These are phyloP conservation scores for Helianthus tuberosus DNA, from an alignment of 129 eudicot species.

Conservation along the genomic window DNA sequence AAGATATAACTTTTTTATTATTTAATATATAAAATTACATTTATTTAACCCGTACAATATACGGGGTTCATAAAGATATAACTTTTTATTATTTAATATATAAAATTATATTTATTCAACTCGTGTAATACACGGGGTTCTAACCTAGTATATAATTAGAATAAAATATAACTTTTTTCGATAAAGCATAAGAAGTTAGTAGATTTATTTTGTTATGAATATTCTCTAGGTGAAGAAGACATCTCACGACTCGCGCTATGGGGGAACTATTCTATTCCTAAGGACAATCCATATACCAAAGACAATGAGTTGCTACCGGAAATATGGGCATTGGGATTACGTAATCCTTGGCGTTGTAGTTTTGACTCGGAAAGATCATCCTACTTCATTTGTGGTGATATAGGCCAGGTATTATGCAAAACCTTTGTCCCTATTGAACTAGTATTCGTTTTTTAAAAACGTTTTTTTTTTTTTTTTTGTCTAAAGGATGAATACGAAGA, in stretches of 20 bases:
- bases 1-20: too few relatives aligned
- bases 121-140: too few relatives aligned
- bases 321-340: constrained; percentile 79
- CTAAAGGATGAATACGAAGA: constrained; percentile 64
- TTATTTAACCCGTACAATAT: too few relatives aligned
- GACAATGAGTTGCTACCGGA: constrained; percentile 62
- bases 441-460: neutral
- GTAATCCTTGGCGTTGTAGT: constrained; percentile 91
- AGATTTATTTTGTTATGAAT: too few relatives aligned
- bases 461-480: too few relatives aligned
- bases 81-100: too few relatives aligned
- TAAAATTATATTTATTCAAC: too few relatives aligned
- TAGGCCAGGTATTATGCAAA: constrained; percentile 61
- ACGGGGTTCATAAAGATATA: too few relatives aligned
- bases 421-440: neutral
- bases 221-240: constrained; percentile 51
- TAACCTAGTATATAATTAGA: too few relatives aligned
- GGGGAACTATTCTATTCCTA: constrained; percentile 92
- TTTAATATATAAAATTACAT: too few relatives aligned
- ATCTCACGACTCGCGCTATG: constrained; percentile 50
- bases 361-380: constrained; percentile 82
- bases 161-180: too few relatives aligned
- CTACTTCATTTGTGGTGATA: constrained; percentile 72
- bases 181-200: too few relatives aligned
- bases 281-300: constrained; percentile 62